Evolutionary conservation across 495 filamentous ascomycete species (phyloP).

Genomic region (Aspergillus haitiensis): DNA sequence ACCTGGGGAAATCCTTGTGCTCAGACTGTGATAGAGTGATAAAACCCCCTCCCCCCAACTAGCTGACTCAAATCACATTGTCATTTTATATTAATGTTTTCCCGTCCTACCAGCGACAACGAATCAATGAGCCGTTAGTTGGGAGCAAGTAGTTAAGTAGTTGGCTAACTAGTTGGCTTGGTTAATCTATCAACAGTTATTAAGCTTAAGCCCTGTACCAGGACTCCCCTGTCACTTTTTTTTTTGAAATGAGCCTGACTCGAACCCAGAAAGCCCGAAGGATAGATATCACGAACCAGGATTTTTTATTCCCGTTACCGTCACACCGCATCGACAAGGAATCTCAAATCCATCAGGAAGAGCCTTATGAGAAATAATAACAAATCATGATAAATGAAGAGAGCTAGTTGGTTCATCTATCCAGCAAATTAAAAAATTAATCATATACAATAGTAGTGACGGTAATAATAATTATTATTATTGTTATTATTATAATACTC

Average conservation of each 20-base stretch:
- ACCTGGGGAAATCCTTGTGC: slow-evolving; percentile 1
- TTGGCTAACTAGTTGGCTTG: background rate
- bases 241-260: slow-evolving; percentile 2
- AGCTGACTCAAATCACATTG: background rate
- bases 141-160: background rate
- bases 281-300: background rate
- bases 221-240: slow-evolving; percentile 4
- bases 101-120: background rate
- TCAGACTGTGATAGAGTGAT: background rate
- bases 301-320: background rate
- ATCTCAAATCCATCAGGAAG: background rate
- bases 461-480: background rate
- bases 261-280: background rate
- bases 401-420: too few relatives aligned
- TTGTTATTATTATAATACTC: background rate
- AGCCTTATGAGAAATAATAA: background rate
- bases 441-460: too few relatives aligned
- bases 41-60: background rate
- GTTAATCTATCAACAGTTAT: background rate
- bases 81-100: background rate
- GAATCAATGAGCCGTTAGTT: background rate
- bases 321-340: background rate
- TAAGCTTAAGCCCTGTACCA: slow-evolving; percentile 15
- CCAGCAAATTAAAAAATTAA: too few relatives aligned
- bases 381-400: background rate